A percentile compares a stretch with the other conserved stretches of the same genome.
These are phyloP conservation scores for Saccharomyces hybrid DNA, from an alignment of 1,139 yeast species.

Conservation along the genomic window DNA sequence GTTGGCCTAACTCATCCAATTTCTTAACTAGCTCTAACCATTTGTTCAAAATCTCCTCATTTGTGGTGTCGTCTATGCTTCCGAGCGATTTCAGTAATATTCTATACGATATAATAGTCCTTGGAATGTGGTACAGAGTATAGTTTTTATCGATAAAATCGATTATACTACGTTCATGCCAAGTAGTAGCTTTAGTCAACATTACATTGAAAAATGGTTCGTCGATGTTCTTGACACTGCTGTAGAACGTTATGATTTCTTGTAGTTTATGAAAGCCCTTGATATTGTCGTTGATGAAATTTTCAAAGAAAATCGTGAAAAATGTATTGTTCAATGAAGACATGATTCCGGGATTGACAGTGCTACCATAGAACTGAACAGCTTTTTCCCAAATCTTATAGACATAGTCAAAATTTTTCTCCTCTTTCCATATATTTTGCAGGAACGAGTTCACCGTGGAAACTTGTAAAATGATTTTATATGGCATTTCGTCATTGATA, in stretches of 20 bases:
- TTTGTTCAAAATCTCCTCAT: conserved; percentile 45
- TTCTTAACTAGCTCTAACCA: conserved; percentile 54
- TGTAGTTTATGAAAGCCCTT: conserved; percentile 40
- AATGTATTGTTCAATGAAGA: conserved; percentile 64
- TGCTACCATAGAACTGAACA: conserved; percentile 43
- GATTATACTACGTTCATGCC: conserved; percentile 61
- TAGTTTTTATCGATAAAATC: conserved; percentile 57
- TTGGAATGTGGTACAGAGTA: conserved; percentile 48
- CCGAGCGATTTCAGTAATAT: conserved; percentile 71
- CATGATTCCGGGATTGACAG: conserved; percentile 54
- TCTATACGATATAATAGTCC: conserved; percentile 73
- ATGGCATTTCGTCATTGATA: conserved; percentile 57
- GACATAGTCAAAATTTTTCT: conserved; percentile 50
- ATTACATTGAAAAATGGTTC: conserved; percentile 76
- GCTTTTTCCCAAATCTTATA: conserved; percentile 2
- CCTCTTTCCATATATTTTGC: conserved; percentile 51
- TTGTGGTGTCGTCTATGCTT: conserved; percentile 43
- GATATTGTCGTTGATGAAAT: conserved; percentile 44
- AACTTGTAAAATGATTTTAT: conserved; percentile 61
- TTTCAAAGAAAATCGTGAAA: conserved; percentile 58
- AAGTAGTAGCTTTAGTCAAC: conserved; percentile 54
- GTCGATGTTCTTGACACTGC: conserved; percentile 51
- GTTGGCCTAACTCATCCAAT: conserved; percentile 47
- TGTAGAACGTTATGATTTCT: conserved; percentile 47
- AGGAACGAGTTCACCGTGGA: conserved; percentile 64